A percentile compares a stretch with the other conserved stretches of the same genome.
phyloP scores from a whole-genome alignment of 441 rosid species.

The Gossypium gossypioides region DNA sequence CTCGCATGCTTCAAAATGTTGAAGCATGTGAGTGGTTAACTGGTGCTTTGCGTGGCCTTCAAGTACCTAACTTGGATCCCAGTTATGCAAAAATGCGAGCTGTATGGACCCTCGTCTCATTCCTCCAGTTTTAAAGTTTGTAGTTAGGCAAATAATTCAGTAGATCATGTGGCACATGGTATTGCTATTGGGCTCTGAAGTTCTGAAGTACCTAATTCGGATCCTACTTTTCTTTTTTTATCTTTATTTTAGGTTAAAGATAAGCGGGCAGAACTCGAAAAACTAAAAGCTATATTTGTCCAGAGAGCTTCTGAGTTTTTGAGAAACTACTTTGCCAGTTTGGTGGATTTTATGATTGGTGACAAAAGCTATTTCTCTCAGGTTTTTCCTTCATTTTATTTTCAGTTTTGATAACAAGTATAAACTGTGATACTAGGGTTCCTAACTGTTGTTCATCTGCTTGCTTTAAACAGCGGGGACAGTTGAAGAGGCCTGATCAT shows the following conservation, averaged over 20 bases:
- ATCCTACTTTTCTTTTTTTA: not conserved
- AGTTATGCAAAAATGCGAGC: constrained; percentile 76
- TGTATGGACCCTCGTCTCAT: constrained; percentile 37
- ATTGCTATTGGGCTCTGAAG: not conserved
- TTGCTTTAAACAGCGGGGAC: constrained; percentile 69
- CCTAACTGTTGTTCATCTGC: constrained; percentile 15
- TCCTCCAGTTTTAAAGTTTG: not conserved
- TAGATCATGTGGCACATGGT: not conserved
- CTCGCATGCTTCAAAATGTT: constrained; percentile 76
- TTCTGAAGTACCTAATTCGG: not conserved
- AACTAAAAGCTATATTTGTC: constrained; percentile 70
- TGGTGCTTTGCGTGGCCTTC: constrained; percentile 62
- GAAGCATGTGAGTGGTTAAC: constrained; percentile 99
- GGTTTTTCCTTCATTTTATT: constrained; percentile 31
- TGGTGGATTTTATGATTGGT: constrained; percentile 96
- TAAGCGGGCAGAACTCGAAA: constrained; percentile 80
- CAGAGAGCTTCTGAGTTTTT: constrained; percentile 91
- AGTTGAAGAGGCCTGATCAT: constrained; percentile 98
- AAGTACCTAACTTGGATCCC: constrained; percentile 79
- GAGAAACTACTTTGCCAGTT: constrained; percentile 90
- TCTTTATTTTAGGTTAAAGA: constrained; percentile 64
- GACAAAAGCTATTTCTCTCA: constrained; percentile 99
- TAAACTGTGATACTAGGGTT: constrained; percentile 11
- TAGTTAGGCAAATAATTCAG: constrained; percentile 5
- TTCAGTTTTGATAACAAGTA: constrained; percentile 11